Conservation (phyloP, 2,329 filamentous ascomycete genomes). For the Chaetothyriales sp. region DNA sequence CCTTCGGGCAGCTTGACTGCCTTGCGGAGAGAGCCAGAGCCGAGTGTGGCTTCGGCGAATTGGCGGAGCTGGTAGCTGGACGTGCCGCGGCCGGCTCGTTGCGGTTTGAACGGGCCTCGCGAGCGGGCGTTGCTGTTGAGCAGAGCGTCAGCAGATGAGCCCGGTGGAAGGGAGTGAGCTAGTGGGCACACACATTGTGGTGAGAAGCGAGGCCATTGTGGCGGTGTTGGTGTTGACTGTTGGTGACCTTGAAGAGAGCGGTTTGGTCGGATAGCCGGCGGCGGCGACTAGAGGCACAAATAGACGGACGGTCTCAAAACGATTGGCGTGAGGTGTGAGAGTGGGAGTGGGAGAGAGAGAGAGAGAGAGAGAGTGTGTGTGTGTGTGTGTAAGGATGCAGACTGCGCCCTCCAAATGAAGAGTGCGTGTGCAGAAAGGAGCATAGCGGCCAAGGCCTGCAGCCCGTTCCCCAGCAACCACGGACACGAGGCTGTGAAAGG, state of each 20-base stretch:
- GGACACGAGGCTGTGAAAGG: not conserved
- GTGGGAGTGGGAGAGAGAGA: not conserved
- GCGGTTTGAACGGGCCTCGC: conserved; percentile 80
- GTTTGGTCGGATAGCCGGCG: too few species aligned
- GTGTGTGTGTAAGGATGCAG: not conserved
- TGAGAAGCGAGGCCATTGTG: conserved; percentile 56
- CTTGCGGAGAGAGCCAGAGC: conserved; percentile 86
- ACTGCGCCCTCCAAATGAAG: not conserved
- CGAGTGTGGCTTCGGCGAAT: conserved; percentile 93
- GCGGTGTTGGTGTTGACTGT: not conserved
- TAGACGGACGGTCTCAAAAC: not conserved
- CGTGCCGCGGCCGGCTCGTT: conserved; percentile 70
- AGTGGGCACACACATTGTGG: conserved; percentile 57
- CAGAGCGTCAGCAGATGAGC: conserved; percentile 20
- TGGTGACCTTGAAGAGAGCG: not conserved
- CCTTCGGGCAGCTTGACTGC: conserved; percentile 94
- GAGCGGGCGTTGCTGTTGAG: conserved; percentile 64
- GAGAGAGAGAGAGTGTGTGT: not conserved
- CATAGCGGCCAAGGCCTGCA: not conserved
- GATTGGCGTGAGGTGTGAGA: not conserved
- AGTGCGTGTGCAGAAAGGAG: not conserved
- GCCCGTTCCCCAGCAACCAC: not conserved
- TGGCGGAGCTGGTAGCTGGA: conserved; percentile 89
- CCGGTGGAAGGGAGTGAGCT: conserved; percentile 19
- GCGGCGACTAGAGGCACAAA: not conserved